Evolutionary conservation across 2,329 filamentous ascomycete genomes (phyloP).

Genomic region (Aureobasidium sp.): DNA sequence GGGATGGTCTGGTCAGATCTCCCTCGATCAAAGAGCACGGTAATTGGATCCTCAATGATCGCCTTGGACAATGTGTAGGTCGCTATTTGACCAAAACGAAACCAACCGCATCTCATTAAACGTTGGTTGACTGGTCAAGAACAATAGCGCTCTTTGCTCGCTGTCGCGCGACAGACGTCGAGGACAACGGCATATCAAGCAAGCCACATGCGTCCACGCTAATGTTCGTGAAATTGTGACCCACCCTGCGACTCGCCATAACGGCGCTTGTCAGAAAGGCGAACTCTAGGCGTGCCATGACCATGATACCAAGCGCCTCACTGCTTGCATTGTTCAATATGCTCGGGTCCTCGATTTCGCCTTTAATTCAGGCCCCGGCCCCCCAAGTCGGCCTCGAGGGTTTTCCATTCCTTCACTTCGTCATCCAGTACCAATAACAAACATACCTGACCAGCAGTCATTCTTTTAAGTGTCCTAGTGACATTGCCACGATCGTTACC

Average conservation of each 20-base stretch:
- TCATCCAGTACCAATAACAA: slow-evolving; percentile 15
- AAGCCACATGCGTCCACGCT: slow-evolving; percentile 13
- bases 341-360: neutral
- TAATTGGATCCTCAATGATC: slow-evolving; percentile 8
- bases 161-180: slow-evolving; percentile 5
- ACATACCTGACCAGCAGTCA: slow-evolving; percentile 17
- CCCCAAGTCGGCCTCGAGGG: slow-evolving; percentile 3
- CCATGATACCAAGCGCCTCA: slow-evolving; percentile 2
- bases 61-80: neutral
- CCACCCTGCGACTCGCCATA: slow-evolving; percentile 12
- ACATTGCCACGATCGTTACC: slow-evolving; percentile 5
- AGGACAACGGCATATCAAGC: slow-evolving; percentile 9
- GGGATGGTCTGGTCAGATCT: slow-evolving; percentile 3
- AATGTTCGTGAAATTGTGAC: slow-evolving; percentile 10
- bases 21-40: neutral
- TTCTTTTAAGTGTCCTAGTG: slow-evolving; percentile 16
- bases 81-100: neutral
- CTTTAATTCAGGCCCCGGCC: slow-evolving; percentile 11
- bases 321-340: slow-evolving; percentile 7
- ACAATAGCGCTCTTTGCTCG: neutral
- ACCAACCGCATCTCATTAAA: neutral
- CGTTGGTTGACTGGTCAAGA: neutral
- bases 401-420: slow-evolving; percentile 13
- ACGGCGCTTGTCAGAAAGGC: slow-evolving; percentile 13
- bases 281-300: slow-evolving; percentile 10